Evolutionary conservation across 1,284 basidiomycete genomes (phyloP).

Genomic region (Sanguinoderma infundibulare): DNA sequence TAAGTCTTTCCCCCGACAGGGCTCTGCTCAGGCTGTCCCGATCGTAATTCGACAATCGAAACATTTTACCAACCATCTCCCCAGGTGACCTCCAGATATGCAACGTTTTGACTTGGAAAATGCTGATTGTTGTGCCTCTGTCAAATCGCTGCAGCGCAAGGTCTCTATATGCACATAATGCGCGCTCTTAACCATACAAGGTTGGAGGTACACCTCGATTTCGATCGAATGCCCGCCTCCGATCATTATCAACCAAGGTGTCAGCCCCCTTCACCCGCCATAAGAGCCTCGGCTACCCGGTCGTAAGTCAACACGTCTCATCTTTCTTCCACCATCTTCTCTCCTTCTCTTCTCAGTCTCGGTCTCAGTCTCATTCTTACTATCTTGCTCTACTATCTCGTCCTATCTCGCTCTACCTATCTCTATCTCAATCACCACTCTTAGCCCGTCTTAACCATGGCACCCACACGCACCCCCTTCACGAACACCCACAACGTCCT

Average conservation of each 20-base stretch:
- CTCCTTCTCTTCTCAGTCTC: neutral
- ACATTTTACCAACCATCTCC: neutral
- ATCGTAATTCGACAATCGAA: neutral
- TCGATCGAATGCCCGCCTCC: conserved; percentile 1
- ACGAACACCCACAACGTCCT: neutral
- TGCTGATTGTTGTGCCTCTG: no score
- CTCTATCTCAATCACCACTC: neutral
- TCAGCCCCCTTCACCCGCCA: conserved; percentile 6
- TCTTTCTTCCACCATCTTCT: neutral
- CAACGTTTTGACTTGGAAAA: neutral
- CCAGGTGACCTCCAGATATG: neutral
- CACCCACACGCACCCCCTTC: neutral
- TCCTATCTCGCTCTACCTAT: neutral
- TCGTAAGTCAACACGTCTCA: neutral
- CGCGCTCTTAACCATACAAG: no score
- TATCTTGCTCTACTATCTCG: neutral
- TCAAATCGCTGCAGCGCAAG: no score
- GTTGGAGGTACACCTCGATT: neutral
- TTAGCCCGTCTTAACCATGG: neutral
- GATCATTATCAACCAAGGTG: conserved; percentile 8
- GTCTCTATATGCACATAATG: no score
- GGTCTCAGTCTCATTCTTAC: neutral
- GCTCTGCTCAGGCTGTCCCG: no score
- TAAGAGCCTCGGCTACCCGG: neutral
- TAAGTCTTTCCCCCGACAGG: no score